A percentile compares a stretch with the other conserved stretches of the same genome.
Conservation (phyloP, 192 early-diverging fungal genomes). For the Spinellus fusiger region DNA sequence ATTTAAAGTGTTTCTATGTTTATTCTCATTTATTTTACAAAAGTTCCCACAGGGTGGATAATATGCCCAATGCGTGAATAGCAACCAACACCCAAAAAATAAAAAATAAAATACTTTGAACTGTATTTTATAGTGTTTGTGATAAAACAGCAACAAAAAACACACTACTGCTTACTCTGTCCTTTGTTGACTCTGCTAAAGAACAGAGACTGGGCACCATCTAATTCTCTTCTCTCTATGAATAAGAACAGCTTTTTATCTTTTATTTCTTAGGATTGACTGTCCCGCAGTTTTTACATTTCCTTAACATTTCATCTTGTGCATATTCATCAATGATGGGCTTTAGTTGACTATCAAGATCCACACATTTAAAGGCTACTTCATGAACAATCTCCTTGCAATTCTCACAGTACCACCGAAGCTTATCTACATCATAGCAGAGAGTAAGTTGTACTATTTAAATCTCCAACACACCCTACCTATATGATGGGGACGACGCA, state of each 20-base stretch:
- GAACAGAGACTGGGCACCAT: neutral
- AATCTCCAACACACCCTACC: slow-evolving; percentile 37
- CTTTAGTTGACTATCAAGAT: slow-evolving; percentile 85
- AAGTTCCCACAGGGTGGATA: too few relatives aligned
- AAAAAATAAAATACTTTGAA: too few relatives aligned
- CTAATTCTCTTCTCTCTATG: too few relatives aligned
- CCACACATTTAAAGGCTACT: slow-evolving; percentile 83
- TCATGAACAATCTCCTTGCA: slow-evolving; percentile 84
- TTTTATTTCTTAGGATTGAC: slow-evolving; percentile 50
- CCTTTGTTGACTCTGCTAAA: neutral
- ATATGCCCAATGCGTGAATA: too few relatives aligned
- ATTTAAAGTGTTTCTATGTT: too few relatives aligned
- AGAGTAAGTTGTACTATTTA: slow-evolving; percentile 2
- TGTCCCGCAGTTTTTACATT: slow-evolving; percentile 67
- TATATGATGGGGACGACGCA: slow-evolving; percentile 61
- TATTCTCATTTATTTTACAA: too few relatives aligned
- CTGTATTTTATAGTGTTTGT: too few relatives aligned
- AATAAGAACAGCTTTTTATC: neutral
- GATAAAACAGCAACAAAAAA: too few relatives aligned
- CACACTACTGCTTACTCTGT: neutral
- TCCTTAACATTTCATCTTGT: slow-evolving; percentile 55
- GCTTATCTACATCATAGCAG: slow-evolving; percentile 52
- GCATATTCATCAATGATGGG: slow-evolving; percentile 89
- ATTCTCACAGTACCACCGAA: slow-evolving; percentile 93
- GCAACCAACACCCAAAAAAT: too few relatives aligned